Percentiles rank a stretch among this genome's conserved stretches.
Evolutionary conservation across 2,329 filamentous ascomycete genomes (phyloP).

Genomic region (Botrytis squamosa): DNA sequence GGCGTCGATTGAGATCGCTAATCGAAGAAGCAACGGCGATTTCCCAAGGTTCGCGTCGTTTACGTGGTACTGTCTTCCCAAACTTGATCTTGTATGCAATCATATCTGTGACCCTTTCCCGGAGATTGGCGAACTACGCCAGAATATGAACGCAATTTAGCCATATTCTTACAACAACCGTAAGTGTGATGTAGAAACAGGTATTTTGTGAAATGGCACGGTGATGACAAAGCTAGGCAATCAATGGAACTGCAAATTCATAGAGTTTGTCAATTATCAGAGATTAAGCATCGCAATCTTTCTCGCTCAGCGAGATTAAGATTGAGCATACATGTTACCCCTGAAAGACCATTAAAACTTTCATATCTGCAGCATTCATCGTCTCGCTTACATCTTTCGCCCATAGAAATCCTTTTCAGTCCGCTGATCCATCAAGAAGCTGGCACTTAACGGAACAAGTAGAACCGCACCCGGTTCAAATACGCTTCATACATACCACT

Average conservation of each 20-base stretch:
- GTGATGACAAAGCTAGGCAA: not conserved
- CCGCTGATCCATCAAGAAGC: not conserved
- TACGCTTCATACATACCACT: not conserved
- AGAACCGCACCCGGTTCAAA: not conserved
- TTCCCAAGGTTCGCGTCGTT: rapidly evolving
- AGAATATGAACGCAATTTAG: not conserved
- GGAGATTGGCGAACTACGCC: no score
- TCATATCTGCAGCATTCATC: not conserved
- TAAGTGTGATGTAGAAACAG: rapidly evolving
- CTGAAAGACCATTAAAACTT: not conserved
- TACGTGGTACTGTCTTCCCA: not conserved
- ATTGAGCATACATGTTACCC: not conserved
- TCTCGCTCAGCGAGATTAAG: not conserved
- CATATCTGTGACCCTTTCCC: not conserved
- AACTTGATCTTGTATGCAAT: no score
- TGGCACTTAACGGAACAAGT: not conserved
- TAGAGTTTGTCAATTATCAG: not conserved
- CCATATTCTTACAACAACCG: not conserved
- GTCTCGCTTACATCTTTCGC: not conserved
- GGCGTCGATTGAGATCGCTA: not conserved
- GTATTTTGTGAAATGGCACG: not conserved
- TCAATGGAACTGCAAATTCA: not conserved
- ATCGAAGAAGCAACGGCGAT: not conserved
- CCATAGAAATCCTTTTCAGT: not conserved
- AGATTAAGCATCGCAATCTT: not conserved